A percentile compares a stretch with the other conserved stretches of the same genome.
These are phyloP conservation scores for Leishmania amazonensis DNA, from an alignment of 208 protist species.

Conservation along the genomic window DNA sequence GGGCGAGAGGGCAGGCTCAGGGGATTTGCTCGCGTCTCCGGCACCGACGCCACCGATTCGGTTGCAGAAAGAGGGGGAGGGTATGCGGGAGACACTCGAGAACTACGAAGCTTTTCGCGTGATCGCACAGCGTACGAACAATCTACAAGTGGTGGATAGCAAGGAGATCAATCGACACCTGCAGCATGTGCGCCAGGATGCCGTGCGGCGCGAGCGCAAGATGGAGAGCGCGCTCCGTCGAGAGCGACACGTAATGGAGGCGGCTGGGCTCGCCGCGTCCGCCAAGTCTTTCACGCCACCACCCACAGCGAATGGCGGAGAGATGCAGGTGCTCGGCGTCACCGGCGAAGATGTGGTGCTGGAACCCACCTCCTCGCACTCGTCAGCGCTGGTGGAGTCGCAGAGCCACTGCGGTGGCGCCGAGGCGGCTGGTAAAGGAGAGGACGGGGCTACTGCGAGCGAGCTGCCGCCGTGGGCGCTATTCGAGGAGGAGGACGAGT, in stretches of 20 bases:
- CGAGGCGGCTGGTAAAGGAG: neutral
- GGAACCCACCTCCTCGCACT: neutral
- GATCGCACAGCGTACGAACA: constrained; percentile 88
- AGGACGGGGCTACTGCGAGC: constrained; percentile 15
- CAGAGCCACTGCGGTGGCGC: neutral
- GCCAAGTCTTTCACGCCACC: constrained; percentile 56
- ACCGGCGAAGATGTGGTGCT: neutral
- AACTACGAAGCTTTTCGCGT: constrained; percentile 89
- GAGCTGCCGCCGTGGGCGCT: constrained; percentile 90
- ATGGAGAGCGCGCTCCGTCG: constrained; percentile 59
- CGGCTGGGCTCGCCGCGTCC: constrained; percentile 65
- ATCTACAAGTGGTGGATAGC: constrained; percentile 90
- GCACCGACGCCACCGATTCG: constrained; percentile 73
- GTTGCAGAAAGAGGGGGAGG: constrained; percentile 71
- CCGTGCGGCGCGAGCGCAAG: constrained; percentile 48
- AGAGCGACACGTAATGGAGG: constrained; percentile 69
- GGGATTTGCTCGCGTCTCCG: constrained; percentile 8
- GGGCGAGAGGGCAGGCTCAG: constrained; percentile 7
- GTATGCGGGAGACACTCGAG: constrained; percentile 79
- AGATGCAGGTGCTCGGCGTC: constrained; percentile 46
- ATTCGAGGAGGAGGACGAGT: constrained; percentile 77
- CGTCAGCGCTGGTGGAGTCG: neutral
- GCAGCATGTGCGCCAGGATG: constrained; percentile 61
- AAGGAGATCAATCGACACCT: constrained; percentile 90
- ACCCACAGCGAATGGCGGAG: constrained; percentile 3